Conservation (phyloP, 192 early-diverging fungal genomes). For the Coemansia javaensis region DNA sequence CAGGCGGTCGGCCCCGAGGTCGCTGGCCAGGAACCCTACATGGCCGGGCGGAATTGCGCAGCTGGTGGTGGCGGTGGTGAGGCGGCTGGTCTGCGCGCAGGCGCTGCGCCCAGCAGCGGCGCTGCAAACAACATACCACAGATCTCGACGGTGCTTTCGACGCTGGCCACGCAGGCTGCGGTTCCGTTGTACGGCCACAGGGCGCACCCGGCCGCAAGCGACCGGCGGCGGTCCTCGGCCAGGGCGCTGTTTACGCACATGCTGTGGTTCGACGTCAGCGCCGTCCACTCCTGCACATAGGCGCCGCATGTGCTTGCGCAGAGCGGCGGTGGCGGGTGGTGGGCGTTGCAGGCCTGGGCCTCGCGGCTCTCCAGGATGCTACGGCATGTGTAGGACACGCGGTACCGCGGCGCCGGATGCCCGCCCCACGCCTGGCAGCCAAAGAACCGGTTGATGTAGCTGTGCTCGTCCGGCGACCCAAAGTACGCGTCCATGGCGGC, state of each 20-base stretch:
- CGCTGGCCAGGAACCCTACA: conserved; percentile 3
- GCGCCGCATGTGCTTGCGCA: conserved; percentile 11
- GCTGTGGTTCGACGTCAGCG: conserved; percentile 8
- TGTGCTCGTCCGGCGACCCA: conserved; percentile 16
- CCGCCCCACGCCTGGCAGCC: conserved; percentile 34
- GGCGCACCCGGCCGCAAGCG: conserved; percentile 12
- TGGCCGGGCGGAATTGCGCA: too few relatives aligned
- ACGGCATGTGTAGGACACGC: conserved; percentile 37
- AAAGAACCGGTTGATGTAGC: conserved; percentile 27
- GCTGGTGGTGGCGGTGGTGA: too few relatives aligned
- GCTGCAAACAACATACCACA: conserved; percentile 37
- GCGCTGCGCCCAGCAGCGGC: too few relatives aligned
- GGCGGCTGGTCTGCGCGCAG: too few relatives aligned
- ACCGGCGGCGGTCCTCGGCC: conserved; percentile 17
- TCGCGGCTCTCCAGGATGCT: conserved; percentile 29
- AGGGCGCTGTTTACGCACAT: conserved; percentile 17
- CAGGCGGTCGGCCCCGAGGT: neutral
- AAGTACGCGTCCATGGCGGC: conserved; percentile 29
- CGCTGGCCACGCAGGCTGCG: conserved; percentile 10
- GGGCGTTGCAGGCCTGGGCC: conserved; percentile 16
- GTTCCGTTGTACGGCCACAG: conserved; percentile 30
- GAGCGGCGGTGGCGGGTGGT: conserved; percentile 6
- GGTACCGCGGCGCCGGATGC: conserved; percentile 17
- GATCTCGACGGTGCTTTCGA: conserved; percentile 21
- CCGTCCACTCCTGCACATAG: conserved; percentile 21